Evolutionary conservation across 2,329 filamentous ascomycete species (phyloP).

Genomic region (Diaporthe citriasiana): DNA sequence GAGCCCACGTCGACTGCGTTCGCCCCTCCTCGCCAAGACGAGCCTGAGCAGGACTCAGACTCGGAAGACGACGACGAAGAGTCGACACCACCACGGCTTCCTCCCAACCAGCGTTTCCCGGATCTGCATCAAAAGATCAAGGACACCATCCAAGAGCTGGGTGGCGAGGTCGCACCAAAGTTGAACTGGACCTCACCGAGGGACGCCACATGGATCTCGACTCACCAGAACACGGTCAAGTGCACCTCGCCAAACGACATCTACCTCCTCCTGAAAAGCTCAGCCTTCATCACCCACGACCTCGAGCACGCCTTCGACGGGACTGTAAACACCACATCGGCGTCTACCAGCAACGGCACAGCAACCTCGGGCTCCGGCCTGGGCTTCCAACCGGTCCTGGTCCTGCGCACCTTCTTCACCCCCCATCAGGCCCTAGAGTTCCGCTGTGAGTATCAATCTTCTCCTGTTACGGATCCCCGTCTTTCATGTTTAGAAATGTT

Average conservation of each 20-base stretch:
- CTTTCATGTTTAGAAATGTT: too few relatives aligned
- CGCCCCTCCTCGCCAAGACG: conserved; percentile 53
- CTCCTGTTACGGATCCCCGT: too few relatives aligned
- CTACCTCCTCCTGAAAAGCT: conserved; percentile 93
- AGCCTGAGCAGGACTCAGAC: conserved; percentile 61
- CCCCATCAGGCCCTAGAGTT: conserved; percentile 95
- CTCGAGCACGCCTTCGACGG: conserved; percentile 93
- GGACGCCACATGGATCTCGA: conserved; percentile 93
- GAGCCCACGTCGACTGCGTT: conserved; percentile 56
- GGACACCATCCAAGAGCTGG: conserved; percentile 82
- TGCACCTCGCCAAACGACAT: conserved; percentile 91
- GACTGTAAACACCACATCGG: conserved; percentile 62
- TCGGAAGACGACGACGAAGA: conserved; percentile 67
- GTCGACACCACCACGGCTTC: conserved; percentile 60
- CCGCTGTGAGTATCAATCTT: too few relatives aligned
- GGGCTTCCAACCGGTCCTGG: conserved; percentile 80
- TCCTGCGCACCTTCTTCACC: conserved; percentile 89
- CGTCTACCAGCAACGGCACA: conserved; percentile 46
- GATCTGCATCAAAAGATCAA: conserved; percentile 84
- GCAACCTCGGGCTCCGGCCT: conserved; percentile 46
- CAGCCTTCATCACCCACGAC: conserved; percentile 94
- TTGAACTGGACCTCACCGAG: conserved; percentile 98
- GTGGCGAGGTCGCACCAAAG: conserved; percentile 90
- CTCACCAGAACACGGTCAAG: conserved; percentile 88
- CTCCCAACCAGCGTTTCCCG: conserved; percentile 71